Evolutionary conservation across 2,329 filamentous ascomycete species (phyloP), one percentile per base, ranked within the genome.

Genomic region (Botrytis squamosa): DNA sequence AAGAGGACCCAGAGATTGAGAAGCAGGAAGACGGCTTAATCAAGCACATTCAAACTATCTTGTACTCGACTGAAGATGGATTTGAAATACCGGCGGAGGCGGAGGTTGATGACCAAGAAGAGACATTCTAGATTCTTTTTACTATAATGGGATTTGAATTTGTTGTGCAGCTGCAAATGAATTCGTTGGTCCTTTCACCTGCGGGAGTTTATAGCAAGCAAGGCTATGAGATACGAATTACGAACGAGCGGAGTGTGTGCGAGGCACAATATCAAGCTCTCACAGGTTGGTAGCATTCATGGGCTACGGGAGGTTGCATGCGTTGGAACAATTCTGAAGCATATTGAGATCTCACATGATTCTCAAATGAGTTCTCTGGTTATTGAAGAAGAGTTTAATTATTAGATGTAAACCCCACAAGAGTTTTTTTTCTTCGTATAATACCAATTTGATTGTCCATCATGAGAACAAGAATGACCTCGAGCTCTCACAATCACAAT

Each of bases 21-120:
- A 95, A 97, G 88, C 93, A 97, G 75, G 95, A 98, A 80, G 92
- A 94, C 76, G 92, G 94, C 25, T 86, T 99, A 76, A 89, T 98
- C 83, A 98, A 97, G 89, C 91, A 95, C 83, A 98, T 99, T 83
- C 96, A 99, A 86, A 91, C 90, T 49, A 98, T 98, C 81, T 87
- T 99, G 77, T 99, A 99, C 88, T 97, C 94, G 75, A 99, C 96
- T 75, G 96, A 99, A 87, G 91, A 93, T 78, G 91, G 92, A 49
- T 97, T 97, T 80, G 94, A 97, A 86, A 97, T 97, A 80, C 94
- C 94, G 9, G 90, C 91, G 68, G 93, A 96, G 82, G 77, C 76
- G 18, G 80, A 94, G 80, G 89, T 84, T 29, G 83, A 89, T 74
- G 91, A 91, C 77, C 93, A 95, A 82, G 91, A 95, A 83, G 93